A percentile compares a stretch with the other conserved stretches of the same genome.
Evolutionary conservation across 2,329 filamentous ascomycete genomes (phyloP).

Genomic region (Periconia sp.): DNA sequence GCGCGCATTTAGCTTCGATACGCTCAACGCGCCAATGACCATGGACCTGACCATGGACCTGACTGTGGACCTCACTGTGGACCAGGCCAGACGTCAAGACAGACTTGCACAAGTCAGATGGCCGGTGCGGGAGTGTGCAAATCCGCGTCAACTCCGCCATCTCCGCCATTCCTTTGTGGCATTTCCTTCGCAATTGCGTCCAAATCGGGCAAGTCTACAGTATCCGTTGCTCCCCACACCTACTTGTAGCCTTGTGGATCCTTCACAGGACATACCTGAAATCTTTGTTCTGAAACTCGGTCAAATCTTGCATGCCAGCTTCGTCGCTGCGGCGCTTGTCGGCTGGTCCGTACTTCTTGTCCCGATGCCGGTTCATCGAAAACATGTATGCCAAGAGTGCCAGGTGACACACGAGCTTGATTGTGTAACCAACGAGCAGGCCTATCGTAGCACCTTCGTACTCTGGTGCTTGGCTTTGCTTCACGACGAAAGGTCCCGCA

Average conservation of each 20-base stretch:
- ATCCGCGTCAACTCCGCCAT: too few species aligned
- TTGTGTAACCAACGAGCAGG: conserved; percentile 48
- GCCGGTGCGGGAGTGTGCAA: too few species aligned
- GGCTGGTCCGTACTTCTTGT: conserved; percentile 41
- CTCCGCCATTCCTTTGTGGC: too few species aligned
- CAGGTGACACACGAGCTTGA: conserved; percentile 46
- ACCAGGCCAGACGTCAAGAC: too few species aligned
- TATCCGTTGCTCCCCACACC: neutral
- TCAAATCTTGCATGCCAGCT: conserved; percentile 50
- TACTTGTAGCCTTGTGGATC: too few species aligned
- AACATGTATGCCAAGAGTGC: conserved; percentile 46
- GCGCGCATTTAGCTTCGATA: too few species aligned
- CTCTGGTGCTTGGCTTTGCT: conserved; percentile 39
- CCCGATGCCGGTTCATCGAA: conserved; percentile 40
- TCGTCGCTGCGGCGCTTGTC: conserved; percentile 46
- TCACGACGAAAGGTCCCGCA: conserved; percentile 47
- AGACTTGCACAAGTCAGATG: too few species aligned
- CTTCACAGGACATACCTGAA: conserved; percentile 48
- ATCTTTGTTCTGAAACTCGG: conserved; percentile 52
- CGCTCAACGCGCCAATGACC: too few species aligned
- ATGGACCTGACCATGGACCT: too few species aligned
- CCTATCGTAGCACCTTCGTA: conserved; percentile 47
- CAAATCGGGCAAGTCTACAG: neutral
- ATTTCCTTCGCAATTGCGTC: neutral
- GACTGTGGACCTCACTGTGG: too few species aligned